Evolutionary conservation across 768 basidiomycete species (phyloP), one percentile per base, ranked within the genome.

Genomic region (Sistotremastrum suecicum): DNA sequence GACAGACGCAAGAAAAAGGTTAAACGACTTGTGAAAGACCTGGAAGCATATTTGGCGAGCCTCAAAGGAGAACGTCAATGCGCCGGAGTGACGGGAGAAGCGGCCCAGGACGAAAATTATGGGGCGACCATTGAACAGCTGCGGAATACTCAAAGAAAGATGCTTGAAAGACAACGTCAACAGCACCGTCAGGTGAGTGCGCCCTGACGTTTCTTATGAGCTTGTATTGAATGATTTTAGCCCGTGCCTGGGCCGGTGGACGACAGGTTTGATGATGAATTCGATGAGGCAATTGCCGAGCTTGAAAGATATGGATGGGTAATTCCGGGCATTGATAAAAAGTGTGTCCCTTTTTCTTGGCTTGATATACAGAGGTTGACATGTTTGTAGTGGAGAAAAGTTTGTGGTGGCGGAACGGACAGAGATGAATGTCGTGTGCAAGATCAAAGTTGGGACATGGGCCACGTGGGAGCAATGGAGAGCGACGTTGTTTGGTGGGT

Each of bases 261-360:
- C 20, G 43, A 45, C 28, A 65, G 63, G 7, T 83, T 84, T 55
- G 77, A 81, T 55, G 82, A 83, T 45, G 75, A 79, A 37, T 89
- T 85, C 56, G 69, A 78, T 53, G 78, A 82, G 58, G 87, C 87
- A 20, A 77, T 91, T 49, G 76, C 80, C 51, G 78, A 89, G 54
- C 64, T 90, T 44, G 66, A 75, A 40, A 69, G 77, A 56, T 85
- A 79, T 76, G 83, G 80, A 46, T 78, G 80, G 11, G 70, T 88
- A 29, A 66, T 83, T 48, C 67, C 79, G 47, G 76, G 71, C 42
- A 74, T 76, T 60, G 78, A 83, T 58, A 54, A 65, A 54, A 64
- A 68, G 84, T 86, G 57, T 60, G 83, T 69, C 29, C 36, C 49
- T 30, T 29, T 40, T 50, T 28, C 20, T 38, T 37, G 42, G 11